Conservation (phyloP, 2,329 filamentous ascomycete species). For the Fusarium armeniacum region DNA sequence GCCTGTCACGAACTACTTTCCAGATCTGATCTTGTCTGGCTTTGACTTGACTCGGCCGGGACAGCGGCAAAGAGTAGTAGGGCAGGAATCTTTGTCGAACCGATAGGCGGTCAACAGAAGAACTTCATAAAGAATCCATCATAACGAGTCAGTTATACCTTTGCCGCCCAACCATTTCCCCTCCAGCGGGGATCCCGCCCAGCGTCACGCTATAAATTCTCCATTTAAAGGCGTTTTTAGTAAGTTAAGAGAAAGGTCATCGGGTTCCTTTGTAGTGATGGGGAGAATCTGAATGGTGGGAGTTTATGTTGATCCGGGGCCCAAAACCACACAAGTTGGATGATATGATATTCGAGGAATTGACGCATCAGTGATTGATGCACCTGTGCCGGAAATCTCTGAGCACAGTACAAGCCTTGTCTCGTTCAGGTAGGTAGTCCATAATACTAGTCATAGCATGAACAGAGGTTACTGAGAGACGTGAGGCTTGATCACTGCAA, state of each 20-base stretch:
- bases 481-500: background rate
- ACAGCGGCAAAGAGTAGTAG: constrained; percentile 2
- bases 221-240: constrained; percentile 19
- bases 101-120: constrained; percentile 8
- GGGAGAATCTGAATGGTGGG: constrained; percentile 6
- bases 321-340: background rate
- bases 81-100: constrained; percentile 1
- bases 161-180: constrained; percentile 13
- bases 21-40: constrained; percentile 8
- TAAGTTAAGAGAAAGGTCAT: constrained; percentile 5
- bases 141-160: constrained; percentile 30
- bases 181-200: constrained; percentile 12
- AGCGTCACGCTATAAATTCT: constrained; percentile 12
- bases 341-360: constrained; percentile 1
- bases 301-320: constrained; percentile 8
- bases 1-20: constrained; percentile 21
- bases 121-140: constrained; percentile 3
- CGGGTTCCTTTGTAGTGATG: constrained; percentile 1
- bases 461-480: background rate
- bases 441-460: background rate
- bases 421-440: background rate
- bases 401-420: background rate
- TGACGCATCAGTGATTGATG: background rate
- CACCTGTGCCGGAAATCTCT: background rate
- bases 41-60: constrained; percentile 27